phyloP scores from a whole-genome alignment of 2,329 filamentous ascomycete genomes.

The Neonectria magnoliae region DNA sequence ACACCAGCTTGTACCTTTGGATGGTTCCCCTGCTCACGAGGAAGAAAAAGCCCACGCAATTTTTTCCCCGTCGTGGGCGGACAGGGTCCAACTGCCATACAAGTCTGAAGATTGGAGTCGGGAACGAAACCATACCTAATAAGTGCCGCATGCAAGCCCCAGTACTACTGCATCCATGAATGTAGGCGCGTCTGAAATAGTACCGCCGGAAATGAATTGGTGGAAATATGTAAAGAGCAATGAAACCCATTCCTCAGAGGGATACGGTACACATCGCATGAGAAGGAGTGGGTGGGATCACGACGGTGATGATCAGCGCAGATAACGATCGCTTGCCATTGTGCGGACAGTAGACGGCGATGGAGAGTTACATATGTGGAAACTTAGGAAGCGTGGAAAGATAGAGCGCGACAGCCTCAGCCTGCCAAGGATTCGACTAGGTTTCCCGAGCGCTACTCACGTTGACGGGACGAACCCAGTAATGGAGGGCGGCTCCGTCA shows the following conservation, averaged over 20 bases:
- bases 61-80: conserved; percentile 7
- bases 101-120: conserved; percentile 9
- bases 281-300: neutral
- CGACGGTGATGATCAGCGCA: neutral
- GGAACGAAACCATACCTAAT: conserved; percentile 28
- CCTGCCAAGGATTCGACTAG: conserved; percentile 3
- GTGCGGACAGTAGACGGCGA: neutral
- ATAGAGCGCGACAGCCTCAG: conserved; percentile 13
- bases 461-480: conserved; percentile 19
- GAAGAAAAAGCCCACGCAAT: conserved; percentile 11
- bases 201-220: conserved; percentile 6
- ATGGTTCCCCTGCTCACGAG: neutral
- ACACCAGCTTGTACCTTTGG: neutral
- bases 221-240: neutral
- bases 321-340: neutral
- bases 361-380: conserved; percentile 8
- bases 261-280: neutral
- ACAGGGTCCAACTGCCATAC: conserved; percentile 14
- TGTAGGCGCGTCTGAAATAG: conserved; percentile 18
- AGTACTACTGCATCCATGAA: conserved; percentile 24
- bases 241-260: neutral
- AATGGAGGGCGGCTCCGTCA: conserved; percentile 24
- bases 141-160: conserved; percentile 24
- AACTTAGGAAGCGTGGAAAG: neutral
- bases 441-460: neutral